Evolutionary conservation across 352 stramenopile genomes (phyloP), one percentile per base, ranked within the genome.

Genomic region (Pilasporangium apinafurcum): DNA sequence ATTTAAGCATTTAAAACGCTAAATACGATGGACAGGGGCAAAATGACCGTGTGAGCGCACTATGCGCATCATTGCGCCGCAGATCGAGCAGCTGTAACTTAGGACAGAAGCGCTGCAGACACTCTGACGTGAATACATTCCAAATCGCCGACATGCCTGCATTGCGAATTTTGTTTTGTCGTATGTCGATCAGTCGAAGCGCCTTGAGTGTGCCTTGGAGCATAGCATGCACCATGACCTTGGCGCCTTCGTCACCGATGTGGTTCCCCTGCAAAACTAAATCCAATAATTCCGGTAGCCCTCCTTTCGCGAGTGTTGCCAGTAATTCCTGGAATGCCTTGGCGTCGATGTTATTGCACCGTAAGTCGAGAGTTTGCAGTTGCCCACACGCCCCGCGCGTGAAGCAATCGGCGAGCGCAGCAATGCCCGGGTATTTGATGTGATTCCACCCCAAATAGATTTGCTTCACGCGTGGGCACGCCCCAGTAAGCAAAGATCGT

Each of bases 391-490:
- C 70, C 5, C 73, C 73, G 13, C 67, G 71, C 27, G 57, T 56
- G 22, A 87, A 87, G 24, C 53, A 68, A 39, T 85, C 65, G 0
- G 62, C 50, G 1, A 90, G 51, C 1, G 74, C 68, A 10, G 63
- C 57, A 28, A 86, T 44, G 2, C 71, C 64, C 0, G 65, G 56
- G 18, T 71, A 73, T 43, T 80, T 81, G 53, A 90, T 69, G 8
- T 66, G 53, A 26, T 86, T 87, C 77, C 77, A 90, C 6, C 65
- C 72, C 18, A 90, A 44, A 13, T 71, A 57, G 31, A 90, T 69
- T 10, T 36, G 55, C 41, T 70, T 68, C 1, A 84, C 60, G 1
- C 73, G 66, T 7, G 77, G 77, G 48, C 74, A 90, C 8, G 74
- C 73, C 1, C 77, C 77, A 3, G 71, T 85, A 4, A 90, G 60